phyloP scores from a whole-genome alignment of 768 basidiomycete species.

The Lentinula detonsa region DNA sequence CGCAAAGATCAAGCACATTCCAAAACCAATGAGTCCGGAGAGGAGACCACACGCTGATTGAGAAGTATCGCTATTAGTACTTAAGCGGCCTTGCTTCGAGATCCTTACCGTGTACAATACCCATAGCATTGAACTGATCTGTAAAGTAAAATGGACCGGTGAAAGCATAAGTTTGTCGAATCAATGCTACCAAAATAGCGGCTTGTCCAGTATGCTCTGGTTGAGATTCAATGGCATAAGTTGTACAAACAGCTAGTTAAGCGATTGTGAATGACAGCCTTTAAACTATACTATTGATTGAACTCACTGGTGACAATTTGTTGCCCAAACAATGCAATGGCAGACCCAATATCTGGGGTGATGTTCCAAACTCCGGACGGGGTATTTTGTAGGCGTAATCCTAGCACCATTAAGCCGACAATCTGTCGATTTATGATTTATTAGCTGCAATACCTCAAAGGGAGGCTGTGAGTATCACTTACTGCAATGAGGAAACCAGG shows the following conservation, averaged over 20 bases:
- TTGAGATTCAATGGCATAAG: constrained; percentile 6
- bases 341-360: constrained; percentile 2
- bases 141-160: constrained; percentile 3
- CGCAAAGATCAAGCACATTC: neutral
- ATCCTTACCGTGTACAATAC: neutral
- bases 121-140: neutral
- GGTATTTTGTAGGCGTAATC: neutral
- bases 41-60: neutral
- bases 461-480: neutral
- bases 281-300: neutral
- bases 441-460: too few relatives aligned
- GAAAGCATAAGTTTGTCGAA: constrained; percentile 3
- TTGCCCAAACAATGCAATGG: neutral
- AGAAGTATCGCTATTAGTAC: neutral
- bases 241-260: neutral
- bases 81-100: too few relatives aligned
- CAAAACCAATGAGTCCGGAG: neutral
- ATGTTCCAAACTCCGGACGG: neutral
- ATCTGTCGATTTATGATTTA: neutral
- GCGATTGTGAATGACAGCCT: neutral
- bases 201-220: neutral
- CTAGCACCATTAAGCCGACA: neutral
- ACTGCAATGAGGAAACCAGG: constrained; percentile 2
- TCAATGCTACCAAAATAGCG: neutral
- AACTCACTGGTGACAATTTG: constrained; percentile 6